These are phyloP conservation scores for Tulasnella sp. DNA, from an alignment of 768 basidiomycete species.

Conservation along the genomic window DNA sequence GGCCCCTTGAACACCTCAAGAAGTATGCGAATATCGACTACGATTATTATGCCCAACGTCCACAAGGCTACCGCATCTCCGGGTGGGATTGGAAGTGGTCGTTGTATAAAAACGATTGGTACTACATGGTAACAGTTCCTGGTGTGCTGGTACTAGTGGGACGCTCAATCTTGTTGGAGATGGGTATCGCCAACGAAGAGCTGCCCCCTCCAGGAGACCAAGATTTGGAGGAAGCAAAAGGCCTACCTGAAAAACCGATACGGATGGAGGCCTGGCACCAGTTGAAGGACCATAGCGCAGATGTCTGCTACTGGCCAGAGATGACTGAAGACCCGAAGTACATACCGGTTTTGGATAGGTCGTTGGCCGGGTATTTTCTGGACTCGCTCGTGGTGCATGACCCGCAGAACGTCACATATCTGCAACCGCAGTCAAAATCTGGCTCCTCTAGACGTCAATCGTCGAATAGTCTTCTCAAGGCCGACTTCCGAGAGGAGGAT, in stretches of 20 bases:
- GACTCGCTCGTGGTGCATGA: constrained; percentile 6
- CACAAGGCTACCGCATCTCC: neutral
- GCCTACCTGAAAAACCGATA: neutral
- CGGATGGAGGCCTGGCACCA: neutral
- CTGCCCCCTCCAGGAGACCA: neutral
- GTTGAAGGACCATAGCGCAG: neutral
- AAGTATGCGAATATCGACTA: neutral
- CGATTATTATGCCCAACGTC: neutral
- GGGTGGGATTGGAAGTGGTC: neutral
- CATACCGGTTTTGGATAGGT: neutral
- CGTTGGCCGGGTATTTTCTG: neutral
- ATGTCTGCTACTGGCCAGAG: constrained; percentile 5
- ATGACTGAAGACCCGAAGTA: neutral
- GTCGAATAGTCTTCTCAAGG: neutral
- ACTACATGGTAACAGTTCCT: neutral
- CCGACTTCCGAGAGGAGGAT: neutral
- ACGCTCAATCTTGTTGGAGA: neutral
- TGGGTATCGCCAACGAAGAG: neutral
- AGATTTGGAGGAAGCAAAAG: neutral
- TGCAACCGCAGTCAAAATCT: neutral
- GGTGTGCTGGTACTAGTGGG: neutral
- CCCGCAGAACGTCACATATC: neutral
- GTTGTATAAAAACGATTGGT: constrained; percentile 8
- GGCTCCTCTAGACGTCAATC: neutral
- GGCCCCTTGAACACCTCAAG: neutral